Base-by-base conservation (phyloP, 169 alveolate genomes). In the Eimeria tenella region DNA sequence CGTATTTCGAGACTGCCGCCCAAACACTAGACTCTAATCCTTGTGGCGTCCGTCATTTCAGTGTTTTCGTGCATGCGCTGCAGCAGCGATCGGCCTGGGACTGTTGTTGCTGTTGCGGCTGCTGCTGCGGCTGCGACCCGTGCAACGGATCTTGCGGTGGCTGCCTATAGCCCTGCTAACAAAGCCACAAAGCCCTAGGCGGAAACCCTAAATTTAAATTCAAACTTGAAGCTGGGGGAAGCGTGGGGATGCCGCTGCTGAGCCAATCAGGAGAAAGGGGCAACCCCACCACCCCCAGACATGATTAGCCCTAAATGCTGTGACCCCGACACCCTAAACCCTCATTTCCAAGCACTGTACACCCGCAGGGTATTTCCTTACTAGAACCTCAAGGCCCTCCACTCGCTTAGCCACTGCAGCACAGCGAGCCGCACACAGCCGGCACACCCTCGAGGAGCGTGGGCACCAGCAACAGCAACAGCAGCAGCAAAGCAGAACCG, bases 281-380 rank as follows among this genome's bases (percentile, higher is more conserved):
- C 25, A 50, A 68, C 77, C 77, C 77, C 77, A 68, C 25, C 77
- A 68, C 84, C 62, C 21, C 84, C 84, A 58, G 68, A 58, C 68
- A 58, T 58, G 68, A 17, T 58, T 10, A 13, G 11, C 68, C 68
- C 68, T 58, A 58, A 17, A 58, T 3, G 4, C 68, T 3, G 68
- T 31, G 42, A 31, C 42, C 4, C 42, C 42, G 42, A 31, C 42
- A 68, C 50, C 50, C 77, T 68, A 68, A 68, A 68, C 77, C 77
- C 77, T 68, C 21, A 68, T 9, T 50, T 50, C 77, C 25, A 68
- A 23, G 15, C 77, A 31, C 73, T 63, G 42, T 2, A 31, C 0
- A 31, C 42, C 42, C 42, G 0, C 2, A 31, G 42, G 42, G 42
- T 31, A 31, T 31, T 31, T 31, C 2, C 42, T 31, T 31, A 31